Base-by-base conservation (phyloP, 176 grass and related monocot species). In the Olyra latifolia region DNA sequence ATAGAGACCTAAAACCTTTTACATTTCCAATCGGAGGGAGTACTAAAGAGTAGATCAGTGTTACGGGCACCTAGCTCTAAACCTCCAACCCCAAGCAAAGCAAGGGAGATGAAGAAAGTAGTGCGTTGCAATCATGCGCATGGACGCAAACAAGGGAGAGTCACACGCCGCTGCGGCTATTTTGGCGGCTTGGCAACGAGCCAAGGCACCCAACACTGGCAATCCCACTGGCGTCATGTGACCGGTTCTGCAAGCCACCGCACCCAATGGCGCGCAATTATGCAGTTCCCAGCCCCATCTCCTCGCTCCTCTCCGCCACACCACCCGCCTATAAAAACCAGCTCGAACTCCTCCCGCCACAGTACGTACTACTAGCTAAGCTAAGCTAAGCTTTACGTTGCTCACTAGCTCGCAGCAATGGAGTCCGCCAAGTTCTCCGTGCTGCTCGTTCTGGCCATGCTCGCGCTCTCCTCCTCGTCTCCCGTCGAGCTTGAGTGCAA, bases 371-470 rank as follows among this genome's bases (percentile, higher is more conserved):
- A 35, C 32, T 35, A 67, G 62, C 72, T 42, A 35, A 42, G 64
- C 70, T 19, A 4, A 67, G 62, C 72, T 42, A 27, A 42, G 64
- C 70, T 19, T 65, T 57, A 62, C 44, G 67, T 40, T 60, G 9
- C 72, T 58, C 17, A 15, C 8, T 72, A 30, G 73, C 24, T 62
- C 22, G 56, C 43, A 3, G 58, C 82, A 35, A 89, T 93, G 91
- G 87, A 84, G 76, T 89, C 91, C 87, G 62, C 87, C 38, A 93
- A 82, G 66, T 50, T 87, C 76, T 78, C 84, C n/a, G 87, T 84
- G 46, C 50, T 93, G 75, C 80, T 93, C 35, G 8, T 93, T 1
- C 79, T 93, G 71, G 71, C 85, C 57, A 81, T 84, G 75, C 76
- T 93, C 19, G 52, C 72, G 70, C 72, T 93, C 78, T 89, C 84